These are phyloP conservation scores for Xylaria flabelliformis DNA, from an alignment of 495 filamentous ascomycete genomes.

Conservation along the genomic window DNA sequence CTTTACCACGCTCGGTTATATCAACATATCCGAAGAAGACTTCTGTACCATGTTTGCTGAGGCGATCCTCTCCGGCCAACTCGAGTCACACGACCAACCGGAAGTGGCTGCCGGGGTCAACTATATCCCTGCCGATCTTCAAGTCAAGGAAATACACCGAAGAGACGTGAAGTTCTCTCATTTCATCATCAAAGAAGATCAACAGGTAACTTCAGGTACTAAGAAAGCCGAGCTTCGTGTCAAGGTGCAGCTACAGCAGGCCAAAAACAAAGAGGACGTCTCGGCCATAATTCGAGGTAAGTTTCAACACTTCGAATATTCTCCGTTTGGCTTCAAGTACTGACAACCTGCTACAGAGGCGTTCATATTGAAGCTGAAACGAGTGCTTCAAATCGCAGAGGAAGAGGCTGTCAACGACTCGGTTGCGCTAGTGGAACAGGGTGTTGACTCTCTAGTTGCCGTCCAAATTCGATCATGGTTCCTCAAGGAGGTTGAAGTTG, in stretches of 20 bases:
- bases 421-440: constrained; percentile 36
- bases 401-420: constrained; percentile 3
- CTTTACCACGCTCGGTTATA: no score
- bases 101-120: background rate
- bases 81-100: no score
- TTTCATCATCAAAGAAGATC: constrained; percentile 5
- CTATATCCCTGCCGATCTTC: constrained; percentile 5
- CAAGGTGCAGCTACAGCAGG: constrained; percentile 1
- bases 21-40: no score
- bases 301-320: no score
- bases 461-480: constrained; percentile 51
- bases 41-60: no score
- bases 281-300: no score
- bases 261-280: no score
- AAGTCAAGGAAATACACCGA: constrained; percentile 6
- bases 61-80: no score
- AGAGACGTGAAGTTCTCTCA: constrained; percentile 7
- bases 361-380: constrained; percentile 1
- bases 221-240: constrained; percentile 1
- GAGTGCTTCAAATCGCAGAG: constrained; percentile 6
- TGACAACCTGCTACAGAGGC: constrained; percentile 6
- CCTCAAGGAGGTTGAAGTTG: constrained; percentile 41
- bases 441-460: constrained; percentile 53
- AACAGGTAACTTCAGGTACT: constrained; percentile 7
- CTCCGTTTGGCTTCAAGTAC: background rate